Percentiles rank a stretch among this genome's conserved stretches.
Conservation (phyloP, 768 basidiomycete species). For the Lepiota subincarnata region DNA sequence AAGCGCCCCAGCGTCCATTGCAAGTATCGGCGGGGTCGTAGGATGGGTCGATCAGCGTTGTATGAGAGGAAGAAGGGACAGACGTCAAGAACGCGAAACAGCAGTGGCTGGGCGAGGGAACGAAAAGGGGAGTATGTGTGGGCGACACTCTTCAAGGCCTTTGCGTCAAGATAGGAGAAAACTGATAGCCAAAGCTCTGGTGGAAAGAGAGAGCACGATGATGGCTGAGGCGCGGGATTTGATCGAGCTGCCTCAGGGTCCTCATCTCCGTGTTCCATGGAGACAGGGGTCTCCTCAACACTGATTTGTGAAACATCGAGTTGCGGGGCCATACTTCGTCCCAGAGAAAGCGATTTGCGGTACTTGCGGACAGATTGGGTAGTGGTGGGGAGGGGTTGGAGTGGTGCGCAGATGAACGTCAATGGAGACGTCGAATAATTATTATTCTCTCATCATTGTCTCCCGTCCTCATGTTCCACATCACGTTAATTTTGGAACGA, state of each 20-base stretch:
- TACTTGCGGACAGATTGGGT: no score
- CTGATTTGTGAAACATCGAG: no score
- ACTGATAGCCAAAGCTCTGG: conserved; percentile 35
- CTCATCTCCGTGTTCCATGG: background rate
- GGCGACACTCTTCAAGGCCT: conserved; percentile 26
- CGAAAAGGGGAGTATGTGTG: conserved; percentile 29
- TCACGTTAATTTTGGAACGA: background rate
- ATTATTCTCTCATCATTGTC: background rate
- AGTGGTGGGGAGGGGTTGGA: no score
- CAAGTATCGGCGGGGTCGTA: conserved; percentile 26
- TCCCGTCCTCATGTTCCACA: background rate
- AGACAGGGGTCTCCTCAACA: no score
- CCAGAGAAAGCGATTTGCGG: no score
- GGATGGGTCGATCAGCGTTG: conserved; percentile 22
- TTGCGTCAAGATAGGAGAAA: conserved; percentile 26
- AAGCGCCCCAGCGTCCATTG: conserved; percentile 25
- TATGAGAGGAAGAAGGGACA: conserved; percentile 32
- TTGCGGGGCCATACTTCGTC: no score
- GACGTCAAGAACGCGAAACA: conserved; percentile 31
- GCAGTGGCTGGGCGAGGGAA: conserved; percentile 31
- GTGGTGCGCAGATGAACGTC: no score
- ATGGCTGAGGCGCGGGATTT: background rate
- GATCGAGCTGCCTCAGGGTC: background rate
- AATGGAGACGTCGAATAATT: no score
- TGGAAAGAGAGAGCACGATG: conserved; percentile 15